Base-by-base conservation (phyloP, 2,329 filamentous ascomycete species). In the Alternaria sp. region DNA sequence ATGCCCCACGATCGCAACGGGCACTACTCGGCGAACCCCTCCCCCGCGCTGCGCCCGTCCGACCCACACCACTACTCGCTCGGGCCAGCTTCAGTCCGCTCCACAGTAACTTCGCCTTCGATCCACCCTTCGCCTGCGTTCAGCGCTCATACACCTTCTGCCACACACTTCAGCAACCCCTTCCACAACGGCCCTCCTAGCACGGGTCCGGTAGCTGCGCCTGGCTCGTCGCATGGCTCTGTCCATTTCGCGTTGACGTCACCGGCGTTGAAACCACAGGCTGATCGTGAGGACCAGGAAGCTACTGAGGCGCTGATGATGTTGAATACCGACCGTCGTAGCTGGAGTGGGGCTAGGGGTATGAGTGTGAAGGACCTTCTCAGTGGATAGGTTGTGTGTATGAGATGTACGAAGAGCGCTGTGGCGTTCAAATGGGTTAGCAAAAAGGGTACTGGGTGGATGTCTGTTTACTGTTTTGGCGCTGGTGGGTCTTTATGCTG, bases 251-350 rank as follows among this genome's bases (percentile, higher is more conserved):
- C 66, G 4, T 61, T 81, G 30, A 81, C 77, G 3, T 79, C 76
- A 11, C 79, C 80, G 10, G 77, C 77, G 11, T 62, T 81, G 6
- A 72, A 69, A 6, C 76, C 79, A 3, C 77, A 77, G 62, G 69
- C 78, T 25, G 78, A 78, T 51, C 81, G 71, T 9, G 77, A 83
- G 28, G 83, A 85, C 46, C 90, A 93, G 64, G 93, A 96, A 77
- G 94, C 93, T 1, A 96, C 93, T 8, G 90, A 93, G 12, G 94
- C 93, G 4, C 79, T 97, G 70, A 80, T 97, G 77, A 97, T 97
- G 93, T 83, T 97, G 62, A 96, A 94, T 69, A 89, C 85, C 57
- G 93, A 96, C 77, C 87, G 92, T 44, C 85, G 92, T 36, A 81
- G 74, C 59, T 83, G 82, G 81, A 74, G 68, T 62, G 70, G 73